Conservation (phyloP, 1,284 basidiomycete genomes). For the Chalciporus sp. region DNA sequence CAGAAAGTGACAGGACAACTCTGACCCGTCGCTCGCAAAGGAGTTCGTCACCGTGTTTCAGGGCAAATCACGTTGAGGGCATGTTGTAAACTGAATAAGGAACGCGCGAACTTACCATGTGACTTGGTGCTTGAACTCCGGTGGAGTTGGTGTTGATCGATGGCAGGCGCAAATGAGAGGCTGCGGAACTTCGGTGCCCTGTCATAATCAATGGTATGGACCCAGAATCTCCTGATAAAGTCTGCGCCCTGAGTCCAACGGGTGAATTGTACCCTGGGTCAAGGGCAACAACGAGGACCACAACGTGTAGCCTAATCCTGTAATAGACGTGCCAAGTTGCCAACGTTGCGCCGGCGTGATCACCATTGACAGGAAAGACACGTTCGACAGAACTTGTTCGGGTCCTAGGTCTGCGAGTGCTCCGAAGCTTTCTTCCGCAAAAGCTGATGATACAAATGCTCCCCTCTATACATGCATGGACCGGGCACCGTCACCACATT, state of each 20-base stretch:
- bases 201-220: not conserved
- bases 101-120: not conserved
- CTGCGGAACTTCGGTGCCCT: not conserved
- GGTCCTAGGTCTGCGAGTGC: not conserved
- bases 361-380: not conserved
- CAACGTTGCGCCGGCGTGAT: not conserved
- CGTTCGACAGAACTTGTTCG: not conserved
- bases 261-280: slow-evolving; percentile 6
- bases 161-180: not conserved
- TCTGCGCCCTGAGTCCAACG: not conserved
- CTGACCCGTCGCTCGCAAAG: not conserved
- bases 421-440: too few relatives aligned
- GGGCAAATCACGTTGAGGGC: not conserved
- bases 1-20: not conserved
- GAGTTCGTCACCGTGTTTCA: slow-evolving; percentile 19
- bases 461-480: not conserved
- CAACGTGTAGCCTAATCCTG: not conserved
- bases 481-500: not conserved
- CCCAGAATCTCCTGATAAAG: too few relatives aligned
- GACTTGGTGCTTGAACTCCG: not conserved
- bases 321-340: not conserved
- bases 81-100: slow-evolving; percentile 15
- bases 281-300: slow-evolving; percentile 14
- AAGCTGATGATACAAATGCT: too few relatives aligned
- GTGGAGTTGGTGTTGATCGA: too few relatives aligned